phyloP scores from a whole-genome alignment of 495 filamentous ascomycete genomes.

The Chaetomidium leptoderma region DNA sequence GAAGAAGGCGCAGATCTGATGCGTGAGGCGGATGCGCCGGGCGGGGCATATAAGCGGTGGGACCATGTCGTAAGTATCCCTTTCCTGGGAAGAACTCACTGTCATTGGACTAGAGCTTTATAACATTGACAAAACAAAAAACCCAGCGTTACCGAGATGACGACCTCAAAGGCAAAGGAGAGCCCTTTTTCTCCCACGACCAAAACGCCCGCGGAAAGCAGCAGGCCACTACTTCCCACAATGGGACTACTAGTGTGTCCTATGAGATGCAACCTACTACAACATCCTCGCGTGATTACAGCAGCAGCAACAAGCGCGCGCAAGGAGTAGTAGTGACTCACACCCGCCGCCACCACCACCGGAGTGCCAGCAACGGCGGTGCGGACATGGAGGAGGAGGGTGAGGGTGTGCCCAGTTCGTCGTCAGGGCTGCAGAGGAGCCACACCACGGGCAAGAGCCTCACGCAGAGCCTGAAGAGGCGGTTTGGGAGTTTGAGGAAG shows the following conservation, averaged over 20 bases:
- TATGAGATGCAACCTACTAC: slow-evolving; percentile 43
- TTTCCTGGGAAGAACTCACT: no score
- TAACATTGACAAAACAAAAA: slow-evolving; percentile 6
- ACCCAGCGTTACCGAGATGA: slow-evolving; percentile 61
- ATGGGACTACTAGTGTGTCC: slow-evolving; percentile 10
- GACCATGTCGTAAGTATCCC: slow-evolving; percentile 55
- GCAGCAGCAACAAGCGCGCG: background rate
- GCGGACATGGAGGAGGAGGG: background rate
- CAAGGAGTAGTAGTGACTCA: background rate
- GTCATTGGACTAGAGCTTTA: background rate
- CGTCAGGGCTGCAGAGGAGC: slow-evolving; percentile 24
- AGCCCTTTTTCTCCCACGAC: slow-evolving; percentile 68
- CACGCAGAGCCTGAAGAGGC: slow-evolving; percentile 42
- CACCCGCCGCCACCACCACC: slow-evolving; percentile 31
- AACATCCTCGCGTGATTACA: slow-evolving; percentile 2
- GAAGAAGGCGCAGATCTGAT: slow-evolving; percentile 82
- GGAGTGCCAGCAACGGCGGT: slow-evolving; percentile 31
- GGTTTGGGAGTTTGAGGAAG: slow-evolving; percentile 44
- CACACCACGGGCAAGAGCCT: slow-evolving; percentile 39
- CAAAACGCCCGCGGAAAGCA: slow-evolving; percentile 45
- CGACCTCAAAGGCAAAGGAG: slow-evolving; percentile 77
- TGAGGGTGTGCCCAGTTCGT: slow-evolving; percentile 5
- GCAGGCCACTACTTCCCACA: background rate
- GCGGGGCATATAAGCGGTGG: slow-evolving; percentile 64
- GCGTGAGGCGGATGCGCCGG: slow-evolving; percentile 58